Conservation (phyloP, 352 stramenopile species). For the Pythium phragmiticola region DNA sequence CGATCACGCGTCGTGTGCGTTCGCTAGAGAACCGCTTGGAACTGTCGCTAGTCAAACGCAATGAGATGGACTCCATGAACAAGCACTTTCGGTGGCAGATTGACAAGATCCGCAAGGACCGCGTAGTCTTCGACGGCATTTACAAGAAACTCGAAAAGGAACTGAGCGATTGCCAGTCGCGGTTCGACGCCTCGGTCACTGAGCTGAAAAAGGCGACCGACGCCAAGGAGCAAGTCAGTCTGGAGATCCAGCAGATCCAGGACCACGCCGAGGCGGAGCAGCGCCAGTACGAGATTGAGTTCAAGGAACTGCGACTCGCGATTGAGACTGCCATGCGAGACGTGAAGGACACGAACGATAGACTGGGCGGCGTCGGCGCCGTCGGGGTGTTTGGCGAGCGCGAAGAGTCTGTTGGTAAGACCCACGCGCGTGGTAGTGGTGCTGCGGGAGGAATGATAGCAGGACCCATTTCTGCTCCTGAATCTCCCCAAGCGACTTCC, state of each 20-base stretch:
- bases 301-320: conserved; percentile 53
- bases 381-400: conserved; percentile 13
- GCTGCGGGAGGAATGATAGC: neutral
- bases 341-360: conserved; percentile 9
- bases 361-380: conserved; percentile 24
- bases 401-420: conserved; percentile 6
- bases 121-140: conserved; percentile 78
- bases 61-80: conserved; percentile 81
- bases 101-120: conserved; percentile 64
- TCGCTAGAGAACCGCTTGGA: conserved; percentile 75
- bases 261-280: conserved; percentile 51
- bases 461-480: neutral
- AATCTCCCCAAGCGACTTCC: neutral
- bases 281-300: conserved; percentile 57
- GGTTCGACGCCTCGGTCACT: conserved; percentile 42
- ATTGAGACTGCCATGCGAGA: conserved; percentile 48
- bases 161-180: conserved; percentile 45
- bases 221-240: conserved; percentile 43
- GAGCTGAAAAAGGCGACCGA: conserved; percentile 48
- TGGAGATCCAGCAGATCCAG: conserved; percentile 54
- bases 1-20: conserved; percentile 45
- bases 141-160: conserved; percentile 87
- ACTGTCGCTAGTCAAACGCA: conserved; percentile 74
- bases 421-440: neutral
- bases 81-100: conserved; percentile 72